A percentile compares a stretch with the other conserved stretches of the same genome.
These are phyloP conservation scores for Claviceps sp. DNA, from an alignment of 2,329 filamentous ascomycete species.

Conservation along the genomic window DNA sequence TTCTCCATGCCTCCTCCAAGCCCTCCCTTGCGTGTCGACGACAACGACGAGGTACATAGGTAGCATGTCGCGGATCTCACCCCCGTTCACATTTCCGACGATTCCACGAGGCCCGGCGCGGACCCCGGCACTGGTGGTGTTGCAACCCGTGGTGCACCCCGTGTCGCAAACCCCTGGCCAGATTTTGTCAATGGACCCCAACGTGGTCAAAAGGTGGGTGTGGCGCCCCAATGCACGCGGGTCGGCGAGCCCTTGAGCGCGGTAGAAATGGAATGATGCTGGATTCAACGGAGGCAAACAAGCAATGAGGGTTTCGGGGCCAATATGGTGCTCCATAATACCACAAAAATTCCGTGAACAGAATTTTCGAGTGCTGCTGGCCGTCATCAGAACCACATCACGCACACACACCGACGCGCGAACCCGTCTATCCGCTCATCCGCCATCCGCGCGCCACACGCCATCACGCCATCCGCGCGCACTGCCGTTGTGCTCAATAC, in stretches of 20 bases:
- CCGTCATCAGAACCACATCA: not conserved
- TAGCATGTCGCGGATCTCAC: not conserved
- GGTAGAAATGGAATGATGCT: not conserved
- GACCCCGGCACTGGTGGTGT: too few relatives aligned
- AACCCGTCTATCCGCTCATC: too few relatives aligned
- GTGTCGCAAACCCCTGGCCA: not conserved
- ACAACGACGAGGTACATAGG: not conserved
- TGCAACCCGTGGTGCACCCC: too few relatives aligned
- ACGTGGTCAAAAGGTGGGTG: not conserved
- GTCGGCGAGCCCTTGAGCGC: not conserved
- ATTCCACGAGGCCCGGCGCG: not conserved
- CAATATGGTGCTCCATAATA: not conserved
- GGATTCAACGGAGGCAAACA: not conserved
- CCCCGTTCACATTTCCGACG: not conserved
- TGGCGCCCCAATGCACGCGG: not conserved
- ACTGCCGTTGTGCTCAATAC: not conserved
- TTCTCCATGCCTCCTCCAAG: not conserved
- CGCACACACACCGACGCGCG: not conserved
- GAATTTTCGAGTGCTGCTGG: not conserved
- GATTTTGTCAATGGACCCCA: not conserved
- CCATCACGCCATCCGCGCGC: too few relatives aligned
- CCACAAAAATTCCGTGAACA: not conserved
- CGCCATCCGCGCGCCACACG: too few relatives aligned
- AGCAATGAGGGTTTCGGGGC: not conserved
- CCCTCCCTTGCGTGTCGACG: not conserved